phyloP scores from a whole-genome alignment of 805 yeast genomes.

The Sugiyamaella valdiviana region DNA sequence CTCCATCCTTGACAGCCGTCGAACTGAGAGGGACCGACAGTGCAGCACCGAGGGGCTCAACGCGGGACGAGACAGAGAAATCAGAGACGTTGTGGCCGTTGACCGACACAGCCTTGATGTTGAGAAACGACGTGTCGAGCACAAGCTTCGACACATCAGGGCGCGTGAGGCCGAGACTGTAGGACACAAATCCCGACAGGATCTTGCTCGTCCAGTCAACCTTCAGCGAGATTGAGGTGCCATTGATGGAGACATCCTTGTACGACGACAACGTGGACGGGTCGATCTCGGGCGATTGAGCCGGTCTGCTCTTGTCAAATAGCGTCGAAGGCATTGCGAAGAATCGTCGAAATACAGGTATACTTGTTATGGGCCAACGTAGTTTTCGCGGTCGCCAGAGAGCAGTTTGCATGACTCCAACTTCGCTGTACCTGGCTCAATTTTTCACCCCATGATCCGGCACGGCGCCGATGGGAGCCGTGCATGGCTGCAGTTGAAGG shows the following conservation, averaged over 20 bases:
- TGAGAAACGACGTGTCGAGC: conserved; percentile 64
- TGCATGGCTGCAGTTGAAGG: no score
- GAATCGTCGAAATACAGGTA: not conserved
- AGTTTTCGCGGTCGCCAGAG: not conserved
- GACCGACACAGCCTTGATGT: conserved; percentile 40
- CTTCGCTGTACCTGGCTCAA: not conserved
- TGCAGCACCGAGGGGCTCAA: conserved; percentile 40
- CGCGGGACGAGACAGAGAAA: conserved; percentile 30
- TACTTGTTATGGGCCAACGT: not conserved
- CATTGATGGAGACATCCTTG: conserved; percentile 41
- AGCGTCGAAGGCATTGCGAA: conserved; percentile 10
- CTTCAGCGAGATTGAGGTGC: conserved; percentile 48
- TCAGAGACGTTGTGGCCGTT: conserved; percentile 33
- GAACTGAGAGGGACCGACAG: conserved; percentile 28
- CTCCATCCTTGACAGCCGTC: conserved; percentile 1
- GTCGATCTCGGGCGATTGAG: conserved; percentile 38
- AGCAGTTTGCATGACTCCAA: not conserved
- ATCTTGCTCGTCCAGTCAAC: conserved; percentile 50
- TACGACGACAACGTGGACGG: conserved; percentile 79
- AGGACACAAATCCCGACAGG: conserved; percentile 52
- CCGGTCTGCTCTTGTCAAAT: conserved; percentile 11
- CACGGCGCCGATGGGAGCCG: not conserved
- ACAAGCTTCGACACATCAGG: conserved; percentile 35
- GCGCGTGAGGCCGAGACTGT: conserved; percentile 34
- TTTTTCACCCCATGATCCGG: not conserved